These are phyloP conservation scores for Alternaria sp. DNA, from an alignment of 2,329 filamentous ascomycete genomes.

Conservation along the genomic window DNA sequence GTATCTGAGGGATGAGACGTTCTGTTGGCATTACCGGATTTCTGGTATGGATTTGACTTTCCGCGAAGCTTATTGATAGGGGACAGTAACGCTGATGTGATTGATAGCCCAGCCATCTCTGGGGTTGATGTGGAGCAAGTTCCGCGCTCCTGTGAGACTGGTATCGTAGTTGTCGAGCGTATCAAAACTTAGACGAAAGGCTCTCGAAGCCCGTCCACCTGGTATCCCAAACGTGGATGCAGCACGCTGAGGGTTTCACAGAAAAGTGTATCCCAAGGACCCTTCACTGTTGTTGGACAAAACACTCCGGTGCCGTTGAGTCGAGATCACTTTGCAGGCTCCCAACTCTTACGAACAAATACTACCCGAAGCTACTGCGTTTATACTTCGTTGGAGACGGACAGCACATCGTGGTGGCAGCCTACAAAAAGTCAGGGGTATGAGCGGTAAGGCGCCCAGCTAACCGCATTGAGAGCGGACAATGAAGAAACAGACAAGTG, in stretches of 20 bases:
- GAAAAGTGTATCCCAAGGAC: neutral
- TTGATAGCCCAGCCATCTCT: constrained; percentile 7
- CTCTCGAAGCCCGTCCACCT: neutral
- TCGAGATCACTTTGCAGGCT: neutral
- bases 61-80: constrained; percentile 12
- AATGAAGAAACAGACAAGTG: constrained; percentile 1
- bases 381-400: neutral
- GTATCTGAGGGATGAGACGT: neutral
- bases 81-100: constrained; percentile 6
- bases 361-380: neutral
- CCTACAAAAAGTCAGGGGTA: constrained; percentile 1
- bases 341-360: neutral
- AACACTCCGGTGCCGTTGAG: neutral
- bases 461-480: constrained; percentile 3
- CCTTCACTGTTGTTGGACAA: neutral
- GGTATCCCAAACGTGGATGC: neutral
- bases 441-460: constrained; percentile 6
- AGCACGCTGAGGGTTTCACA: neutral
- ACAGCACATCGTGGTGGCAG: neutral
- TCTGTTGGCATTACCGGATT: neutral
- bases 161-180: neutral
- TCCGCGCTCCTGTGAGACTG: neutral
- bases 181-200: neutral
- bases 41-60: constrained; percentile 16
- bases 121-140: neutral